These are phyloP conservation scores for Rutidosis leptorrhynchoides DNA, from an alignment of 129 eudicot species.

Conservation along the genomic window DNA sequence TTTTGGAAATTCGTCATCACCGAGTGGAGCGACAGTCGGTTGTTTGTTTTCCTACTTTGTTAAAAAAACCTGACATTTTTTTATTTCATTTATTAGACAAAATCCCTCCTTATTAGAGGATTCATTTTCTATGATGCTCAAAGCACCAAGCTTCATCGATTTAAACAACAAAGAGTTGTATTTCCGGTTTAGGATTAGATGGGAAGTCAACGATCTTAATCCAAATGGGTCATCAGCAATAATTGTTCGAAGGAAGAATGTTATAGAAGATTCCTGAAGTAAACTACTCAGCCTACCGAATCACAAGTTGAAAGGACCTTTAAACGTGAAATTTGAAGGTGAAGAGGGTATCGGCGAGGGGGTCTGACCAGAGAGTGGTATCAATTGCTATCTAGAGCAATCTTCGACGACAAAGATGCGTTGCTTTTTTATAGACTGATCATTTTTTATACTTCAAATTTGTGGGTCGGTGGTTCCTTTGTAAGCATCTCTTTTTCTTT, in stretches of 20 bases:
- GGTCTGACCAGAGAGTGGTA: conserved; percentile 99
- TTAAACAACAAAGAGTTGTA: conserved; percentile 93
- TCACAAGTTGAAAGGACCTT: conserved; percentile 82
- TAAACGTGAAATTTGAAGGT: conserved; percentile 97
- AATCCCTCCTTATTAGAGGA: conserved; percentile 88
- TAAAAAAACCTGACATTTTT: conserved; percentile 83
- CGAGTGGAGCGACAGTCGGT: conserved; percentile 44
- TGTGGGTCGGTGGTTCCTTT: conserved; percentile 96
- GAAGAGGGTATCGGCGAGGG: conserved; percentile 99
- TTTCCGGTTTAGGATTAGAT: conserved; percentile 87
- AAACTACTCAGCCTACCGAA: conserved; percentile 83
- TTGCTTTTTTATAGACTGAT: conserved; percentile 88
- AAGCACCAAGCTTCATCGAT: conserved; percentile 88
- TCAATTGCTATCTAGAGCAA: conserved; percentile 85
- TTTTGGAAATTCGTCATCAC: conserved; percentile 48
- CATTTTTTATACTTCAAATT: conserved; percentile 96
- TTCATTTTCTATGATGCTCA: conserved; percentile 92
- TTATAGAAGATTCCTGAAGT: conserved; percentile 92
- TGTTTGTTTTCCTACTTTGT: conserved; percentile 79
- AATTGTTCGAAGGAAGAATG: conserved; percentile 94
- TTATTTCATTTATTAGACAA: conserved; percentile 93
- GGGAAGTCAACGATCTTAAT: conserved; percentile 96
- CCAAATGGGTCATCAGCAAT: conserved; percentile 77
- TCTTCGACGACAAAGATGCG: conserved; percentile 97
- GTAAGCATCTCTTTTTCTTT: background rate